Evolutionary conservation across 495 filamentous ascomycete genomes (phyloP).

Genomic region (Tricharina praecox): DNA sequence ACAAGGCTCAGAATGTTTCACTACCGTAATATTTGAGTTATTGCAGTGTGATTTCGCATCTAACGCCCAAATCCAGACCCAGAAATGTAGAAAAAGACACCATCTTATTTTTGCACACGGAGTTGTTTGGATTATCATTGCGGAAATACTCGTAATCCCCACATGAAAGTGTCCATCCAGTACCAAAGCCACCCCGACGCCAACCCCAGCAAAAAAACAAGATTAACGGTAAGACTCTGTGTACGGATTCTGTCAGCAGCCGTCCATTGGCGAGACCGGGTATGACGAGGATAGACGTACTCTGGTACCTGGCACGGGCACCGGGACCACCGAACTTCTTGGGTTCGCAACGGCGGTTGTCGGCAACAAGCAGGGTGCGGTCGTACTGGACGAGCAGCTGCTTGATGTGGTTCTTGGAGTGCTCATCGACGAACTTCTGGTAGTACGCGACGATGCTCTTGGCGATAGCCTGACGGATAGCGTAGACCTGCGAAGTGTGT

Average conservation of each 20-base stretch:
- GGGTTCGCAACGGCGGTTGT: conserved; percentile 85
- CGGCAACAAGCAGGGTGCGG: conserved; percentile 89
- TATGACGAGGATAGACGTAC: too few species aligned
- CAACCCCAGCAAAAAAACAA: conserved; percentile 1
- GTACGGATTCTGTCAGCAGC: conserved; percentile 1
- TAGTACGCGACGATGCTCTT: conserved; percentile 99
- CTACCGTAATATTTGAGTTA: neutral
- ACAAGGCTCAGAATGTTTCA: too few species aligned
- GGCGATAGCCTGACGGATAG: conserved; percentile 95
- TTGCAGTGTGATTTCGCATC: neutral
- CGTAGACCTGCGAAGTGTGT: conserved; percentile 96
- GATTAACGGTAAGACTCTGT: conserved; percentile 46
- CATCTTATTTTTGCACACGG: too few species aligned
- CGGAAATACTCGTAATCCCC: too few species aligned
- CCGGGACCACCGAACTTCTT: conserved; percentile 90
- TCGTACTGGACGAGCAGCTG: conserved; percentile 85
- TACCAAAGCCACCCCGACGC: too few species aligned
- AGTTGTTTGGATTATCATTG: too few species aligned
- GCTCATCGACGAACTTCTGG: conserved; percentile 99
- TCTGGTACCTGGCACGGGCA: conserved; percentile 94
- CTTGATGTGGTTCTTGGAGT: conserved; percentile 99
- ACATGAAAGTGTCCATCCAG: too few species aligned
- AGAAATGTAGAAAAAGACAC: neutral
- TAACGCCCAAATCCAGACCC: neutral
- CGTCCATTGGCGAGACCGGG: too few species aligned